phyloP scores from a whole-genome alignment of 169 alveolate genomes.

The Eimeria brunetti region DNA sequence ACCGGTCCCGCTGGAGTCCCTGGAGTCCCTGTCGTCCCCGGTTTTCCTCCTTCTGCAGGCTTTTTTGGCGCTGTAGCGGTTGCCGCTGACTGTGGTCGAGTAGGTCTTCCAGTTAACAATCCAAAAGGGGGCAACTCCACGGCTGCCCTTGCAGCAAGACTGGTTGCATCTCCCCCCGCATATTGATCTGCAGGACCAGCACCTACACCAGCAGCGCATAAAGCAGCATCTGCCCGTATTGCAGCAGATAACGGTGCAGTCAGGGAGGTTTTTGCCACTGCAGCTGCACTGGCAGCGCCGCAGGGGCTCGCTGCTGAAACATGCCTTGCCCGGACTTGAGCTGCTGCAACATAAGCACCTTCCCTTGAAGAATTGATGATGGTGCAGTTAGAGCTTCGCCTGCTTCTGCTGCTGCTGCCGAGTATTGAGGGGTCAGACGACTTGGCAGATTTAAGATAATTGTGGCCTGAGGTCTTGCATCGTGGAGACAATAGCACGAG shows the following conservation, averaged over 20 bases:
- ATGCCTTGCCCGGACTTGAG: not conserved
- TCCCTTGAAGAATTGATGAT: not conserved
- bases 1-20: not conserved
- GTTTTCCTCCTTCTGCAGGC: not conserved
- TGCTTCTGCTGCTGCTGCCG: conserved; percentile 7
- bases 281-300: conserved; percentile 3
- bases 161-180: not conserved
- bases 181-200: not conserved
- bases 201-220: not conserved
- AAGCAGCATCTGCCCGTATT: not conserved
- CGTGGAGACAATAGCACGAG: not conserved
- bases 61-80: not conserved
- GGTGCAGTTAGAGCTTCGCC: not conserved
- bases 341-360: not conserved
- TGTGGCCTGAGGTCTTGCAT: not conserved
- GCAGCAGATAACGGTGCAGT: not conserved
- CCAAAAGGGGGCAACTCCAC: not conserved
- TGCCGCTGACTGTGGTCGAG: not conserved
- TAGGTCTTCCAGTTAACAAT: not conserved
- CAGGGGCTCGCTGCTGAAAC: conserved; percentile 24
- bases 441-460: not conserved
- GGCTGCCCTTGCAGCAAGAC: not conserved
- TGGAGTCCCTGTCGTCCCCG: not conserved
- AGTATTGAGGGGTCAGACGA: not conserved
- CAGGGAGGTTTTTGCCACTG: not conserved